phyloP scores from a whole-genome alignment of 495 filamentous ascomycete genomes.

The Hypoxylon fuscum region DNA sequence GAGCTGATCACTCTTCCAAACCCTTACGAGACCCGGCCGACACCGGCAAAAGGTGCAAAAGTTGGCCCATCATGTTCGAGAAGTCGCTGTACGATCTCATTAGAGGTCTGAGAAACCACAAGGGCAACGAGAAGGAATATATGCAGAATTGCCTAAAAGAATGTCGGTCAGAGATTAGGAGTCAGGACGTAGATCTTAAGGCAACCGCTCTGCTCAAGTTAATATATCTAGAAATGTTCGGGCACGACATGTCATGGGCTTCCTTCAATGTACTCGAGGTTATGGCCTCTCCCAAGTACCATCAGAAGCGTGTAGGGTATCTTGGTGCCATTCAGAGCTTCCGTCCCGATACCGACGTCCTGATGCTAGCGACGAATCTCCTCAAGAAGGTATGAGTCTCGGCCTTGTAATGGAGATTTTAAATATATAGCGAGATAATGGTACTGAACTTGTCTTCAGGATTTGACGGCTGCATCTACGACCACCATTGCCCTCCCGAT shows the following conservation, averaged over 20 bases:
- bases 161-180: constrained; percentile 89
- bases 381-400: constrained; percentile 80
- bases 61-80: constrained; percentile 69
- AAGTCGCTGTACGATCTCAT: constrained; percentile 99
- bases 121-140: constrained; percentile 91
- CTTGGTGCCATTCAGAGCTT: constrained; percentile 97
- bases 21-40: constrained; percentile 4
- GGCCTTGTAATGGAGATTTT: background rate
- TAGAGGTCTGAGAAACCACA: constrained; percentile 90
- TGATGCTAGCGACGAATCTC: constrained; percentile 97
- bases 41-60: constrained; percentile 33
- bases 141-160: constrained; percentile 90
- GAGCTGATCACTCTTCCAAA: constrained; percentile 24
- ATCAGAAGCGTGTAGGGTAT: constrained; percentile 94
- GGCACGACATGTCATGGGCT: constrained; percentile 99
- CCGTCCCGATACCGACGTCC: constrained; percentile 90
- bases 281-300: constrained; percentile 94
- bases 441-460: constrained; percentile 59
- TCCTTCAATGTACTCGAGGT: constrained; percentile 98
- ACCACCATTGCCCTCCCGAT: constrained; percentile 85
- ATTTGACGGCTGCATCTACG: constrained; percentile 77
- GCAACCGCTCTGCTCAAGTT: constrained; percentile 94
- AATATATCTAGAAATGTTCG: constrained; percentile 98
- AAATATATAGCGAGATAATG: constrained; percentile 7
- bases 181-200: constrained; percentile 97